Evolutionary conservation across 2,329 filamentous ascomycete species (phyloP).

Genomic region (Paecilomyces sp.): DNA sequence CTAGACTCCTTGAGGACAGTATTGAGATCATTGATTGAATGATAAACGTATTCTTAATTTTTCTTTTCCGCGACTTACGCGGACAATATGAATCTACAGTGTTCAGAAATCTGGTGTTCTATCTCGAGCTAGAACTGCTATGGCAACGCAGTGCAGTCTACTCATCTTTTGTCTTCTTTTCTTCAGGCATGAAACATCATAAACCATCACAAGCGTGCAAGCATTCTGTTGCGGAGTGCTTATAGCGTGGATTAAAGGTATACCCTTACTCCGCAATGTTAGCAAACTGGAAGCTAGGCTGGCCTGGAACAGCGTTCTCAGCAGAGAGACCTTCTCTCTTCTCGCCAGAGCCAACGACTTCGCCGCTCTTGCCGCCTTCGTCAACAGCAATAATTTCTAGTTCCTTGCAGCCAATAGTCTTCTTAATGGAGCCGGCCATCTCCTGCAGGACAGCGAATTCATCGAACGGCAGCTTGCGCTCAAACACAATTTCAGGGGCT

Average conservation of each 20-base stretch:
- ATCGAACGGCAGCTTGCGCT: constrained; percentile 79
- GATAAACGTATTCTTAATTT: background rate
- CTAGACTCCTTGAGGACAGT: too few relatives aligned
- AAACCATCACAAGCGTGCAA: background rate
- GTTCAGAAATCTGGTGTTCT: background rate
- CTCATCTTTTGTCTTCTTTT: background rate
- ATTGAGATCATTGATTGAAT: background rate
- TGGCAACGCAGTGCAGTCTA: background rate
- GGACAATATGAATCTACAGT: background rate
- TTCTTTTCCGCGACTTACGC: background rate
- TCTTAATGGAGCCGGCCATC: constrained; percentile 74
- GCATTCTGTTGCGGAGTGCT: background rate
- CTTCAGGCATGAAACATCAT: background rate
- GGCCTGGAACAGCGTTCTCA: constrained; percentile 71
- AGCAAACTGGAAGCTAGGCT: constrained; percentile 76
- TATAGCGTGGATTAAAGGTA: background rate
- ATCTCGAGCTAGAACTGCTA: background rate
- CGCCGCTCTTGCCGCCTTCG: constrained; percentile 46
- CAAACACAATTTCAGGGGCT: constrained; percentile 61
- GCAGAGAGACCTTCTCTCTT: constrained; percentile 56
- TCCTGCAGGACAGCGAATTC: constrained; percentile 68
- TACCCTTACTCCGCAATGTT: constrained; percentile 53
- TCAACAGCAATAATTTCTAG: constrained; percentile 67
- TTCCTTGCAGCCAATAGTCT: constrained; percentile 62
- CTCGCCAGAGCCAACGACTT: constrained; percentile 42